phyloP scores from a whole-genome alignment of 148 eudicot genomes.

The Fagopyrum esculentum region DNA sequence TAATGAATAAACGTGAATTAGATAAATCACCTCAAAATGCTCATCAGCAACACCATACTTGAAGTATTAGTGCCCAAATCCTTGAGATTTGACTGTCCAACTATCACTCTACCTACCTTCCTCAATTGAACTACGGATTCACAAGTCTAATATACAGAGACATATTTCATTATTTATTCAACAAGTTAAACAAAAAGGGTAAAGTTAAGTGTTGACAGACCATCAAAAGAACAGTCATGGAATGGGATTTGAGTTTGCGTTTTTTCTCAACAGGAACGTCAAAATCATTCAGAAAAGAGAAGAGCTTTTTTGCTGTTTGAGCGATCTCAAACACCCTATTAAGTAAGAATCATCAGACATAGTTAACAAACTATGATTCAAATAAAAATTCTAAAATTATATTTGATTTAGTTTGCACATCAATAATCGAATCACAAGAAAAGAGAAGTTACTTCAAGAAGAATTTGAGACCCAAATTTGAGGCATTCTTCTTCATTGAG shows the following conservation, averaged over 20 bases:
- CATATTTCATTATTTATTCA: background rate
- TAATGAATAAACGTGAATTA: background rate
- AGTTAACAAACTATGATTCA: too few relatives aligned
- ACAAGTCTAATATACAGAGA: slow-evolving; percentile 46
- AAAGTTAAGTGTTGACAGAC: slow-evolving; percentile 23
- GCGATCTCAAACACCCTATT: slow-evolving; percentile 87
- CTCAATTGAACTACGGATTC: slow-evolving; percentile 82
- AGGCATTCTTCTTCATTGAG: slow-evolving; percentile 61
- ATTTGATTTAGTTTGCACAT: too few relatives aligned
- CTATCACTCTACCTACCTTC: slow-evolving; percentile 61
- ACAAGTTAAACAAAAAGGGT: background rate
- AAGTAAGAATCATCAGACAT: background rate
- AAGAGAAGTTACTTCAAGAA: slow-evolving; percentile 42
- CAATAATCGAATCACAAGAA: too few relatives aligned
- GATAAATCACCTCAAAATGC: slow-evolving; percentile 66
- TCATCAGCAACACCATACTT: slow-evolving; percentile 80
- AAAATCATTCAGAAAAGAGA: slow-evolving; percentile 59
- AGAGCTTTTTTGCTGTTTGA: slow-evolving; percentile 75
- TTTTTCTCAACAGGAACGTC: slow-evolving; percentile 57
- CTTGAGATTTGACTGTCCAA: slow-evolving; percentile 56
- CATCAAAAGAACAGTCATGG: slow-evolving; percentile 70
- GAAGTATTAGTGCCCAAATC: slow-evolving; percentile 56
- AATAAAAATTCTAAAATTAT: background rate
- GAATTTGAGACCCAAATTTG: slow-evolving; percentile 61
- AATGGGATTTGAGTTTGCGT: slow-evolving; percentile 75